Conservation (phyloP, 192 early-diverging fungal genomes). For the Coemansia sp. region DNA sequence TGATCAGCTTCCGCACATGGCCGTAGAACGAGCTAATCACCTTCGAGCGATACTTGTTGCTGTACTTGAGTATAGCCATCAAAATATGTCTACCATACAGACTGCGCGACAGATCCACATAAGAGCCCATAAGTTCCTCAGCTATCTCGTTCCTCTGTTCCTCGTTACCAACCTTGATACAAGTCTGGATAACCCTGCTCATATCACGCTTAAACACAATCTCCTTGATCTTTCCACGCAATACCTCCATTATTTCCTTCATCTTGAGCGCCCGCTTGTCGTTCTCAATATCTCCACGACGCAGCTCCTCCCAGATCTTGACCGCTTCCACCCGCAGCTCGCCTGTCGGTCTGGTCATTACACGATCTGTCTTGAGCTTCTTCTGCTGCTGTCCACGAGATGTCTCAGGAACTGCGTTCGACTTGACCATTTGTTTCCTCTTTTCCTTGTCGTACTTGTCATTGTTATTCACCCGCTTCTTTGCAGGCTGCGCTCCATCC, state of each 20-base stretch:
- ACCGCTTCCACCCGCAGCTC: conserved; percentile 74
- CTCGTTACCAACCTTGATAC: conserved; percentile 83
- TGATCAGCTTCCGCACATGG: conserved; percentile 78
- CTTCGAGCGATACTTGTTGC: conserved; percentile 64
- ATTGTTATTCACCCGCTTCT: not conserved
- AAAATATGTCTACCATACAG: conserved; percentile 91
- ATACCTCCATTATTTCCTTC: conserved; percentile 78
- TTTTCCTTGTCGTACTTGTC: conserved; percentile 7
- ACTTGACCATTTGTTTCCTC: not conserved
- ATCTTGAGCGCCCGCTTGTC: conserved; percentile 67
- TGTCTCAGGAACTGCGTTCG: conserved; percentile 26
- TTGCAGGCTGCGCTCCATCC: not conserved
- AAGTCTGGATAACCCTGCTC: conserved; percentile 87
- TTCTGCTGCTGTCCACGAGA: conserved; percentile 61
- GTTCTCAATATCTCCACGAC: conserved; percentile 68
- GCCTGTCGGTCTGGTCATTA: conserved; percentile 65
- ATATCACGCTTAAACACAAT: conserved; percentile 95
- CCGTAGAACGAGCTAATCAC: conserved; percentile 83
- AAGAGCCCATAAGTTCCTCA: conserved; percentile 76
- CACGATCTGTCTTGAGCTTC: conserved; percentile 61
- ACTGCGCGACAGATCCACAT: conserved; percentile 70
- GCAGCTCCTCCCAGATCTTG: conserved; percentile 83
- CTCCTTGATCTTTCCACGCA: conserved; percentile 81
- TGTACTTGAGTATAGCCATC: conserved; percentile 82
- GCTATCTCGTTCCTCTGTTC: conserved; percentile 80